phyloP scores from a whole-genome alignment of 495 filamentous ascomycete genomes.

The Ascodesmis nigricans region DNA sequence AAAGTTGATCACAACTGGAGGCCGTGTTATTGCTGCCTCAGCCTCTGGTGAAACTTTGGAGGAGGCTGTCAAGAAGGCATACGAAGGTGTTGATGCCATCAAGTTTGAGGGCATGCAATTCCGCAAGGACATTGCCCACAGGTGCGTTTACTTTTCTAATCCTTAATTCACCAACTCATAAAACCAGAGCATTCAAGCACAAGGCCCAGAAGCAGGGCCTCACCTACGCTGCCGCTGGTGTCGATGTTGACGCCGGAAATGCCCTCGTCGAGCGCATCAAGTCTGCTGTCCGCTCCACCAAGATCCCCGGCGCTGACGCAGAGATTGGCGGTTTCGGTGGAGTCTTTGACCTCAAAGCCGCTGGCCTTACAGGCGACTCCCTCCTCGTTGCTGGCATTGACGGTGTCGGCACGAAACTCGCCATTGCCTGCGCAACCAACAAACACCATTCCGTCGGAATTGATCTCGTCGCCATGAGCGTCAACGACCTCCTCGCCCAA shows the following conservation, averaged over 20 bases:
- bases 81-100: conserved; percentile 53
- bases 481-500: conserved; percentile 90
- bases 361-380: conserved; percentile 53
- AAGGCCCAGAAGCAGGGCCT: conserved; percentile 23
- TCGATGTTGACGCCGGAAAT: conserved; percentile 82
- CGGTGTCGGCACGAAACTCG: conserved; percentile 89
- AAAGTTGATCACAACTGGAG: conserved; percentile 53
- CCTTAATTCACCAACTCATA: conserved; percentile 1
- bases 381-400: conserved; percentile 79
- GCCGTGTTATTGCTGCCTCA: conserved; percentile 75
- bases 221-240: conserved; percentile 82
- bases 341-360: conserved; percentile 55
- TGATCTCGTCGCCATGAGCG: conserved; percentile 95
- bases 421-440: conserved; percentile 67
- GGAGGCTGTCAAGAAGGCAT: conserved; percentile 65
- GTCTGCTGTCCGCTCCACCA: conserved; percentile 52
- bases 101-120: conserved; percentile 80
- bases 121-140: conserved; percentile 79
- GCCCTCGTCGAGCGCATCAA: conserved; percentile 79
- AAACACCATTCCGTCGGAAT: conserved; percentile 83
- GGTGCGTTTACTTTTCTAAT: conserved; percentile 25
- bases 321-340: conserved; percentile 92
- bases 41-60: conserved; percentile 53
- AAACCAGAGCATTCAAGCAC: conserved; percentile 16
- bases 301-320: conserved; percentile 63